These are phyloP conservation scores for Coemansia sp. DNA, from an alignment of 192 early-diverging fungal species.

Conservation along the genomic window DNA sequence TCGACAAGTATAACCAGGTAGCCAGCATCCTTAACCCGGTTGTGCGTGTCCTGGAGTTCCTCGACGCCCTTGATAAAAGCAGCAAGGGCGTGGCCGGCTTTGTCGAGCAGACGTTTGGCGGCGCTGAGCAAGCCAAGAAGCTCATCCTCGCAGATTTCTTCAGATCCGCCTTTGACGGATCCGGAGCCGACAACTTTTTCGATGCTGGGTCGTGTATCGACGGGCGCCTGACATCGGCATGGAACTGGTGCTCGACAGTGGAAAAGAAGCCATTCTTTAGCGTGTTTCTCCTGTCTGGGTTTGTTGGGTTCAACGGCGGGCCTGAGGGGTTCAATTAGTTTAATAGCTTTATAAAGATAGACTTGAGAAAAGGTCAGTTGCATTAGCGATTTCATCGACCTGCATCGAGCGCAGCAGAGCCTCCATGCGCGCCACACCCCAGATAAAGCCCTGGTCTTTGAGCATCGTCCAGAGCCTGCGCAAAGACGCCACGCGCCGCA, in stretches of 20 bases:
- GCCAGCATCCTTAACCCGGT: conserved; percentile 91
- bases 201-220: conserved; percentile 96
- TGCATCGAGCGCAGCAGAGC: conserved; percentile 44
- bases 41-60: conserved; percentile 66
- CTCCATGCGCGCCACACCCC: conserved; percentile 41
- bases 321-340: conserved; percentile 33
- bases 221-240: conserved; percentile 88
- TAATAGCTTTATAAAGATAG: conserved; percentile 13
- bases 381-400: conserved; percentile 46
- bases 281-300: conserved; percentile 77
- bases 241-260: conserved; percentile 87
- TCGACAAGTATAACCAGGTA: conserved; percentile 99
- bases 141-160: conserved; percentile 91
- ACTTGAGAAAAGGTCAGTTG: conserved; percentile 28
- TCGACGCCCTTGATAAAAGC: conserved; percentile 57
- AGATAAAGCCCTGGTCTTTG: conserved; percentile 41
- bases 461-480: conserved; percentile 45
- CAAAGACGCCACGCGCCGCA: conserved; percentile 11
- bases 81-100: conserved; percentile 62
- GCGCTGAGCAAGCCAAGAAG: conserved; percentile 62
- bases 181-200: conserved; percentile 88
- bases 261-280: conserved; percentile 93
- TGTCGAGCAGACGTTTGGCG: conserved; percentile 68
- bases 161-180: conserved; percentile 93
- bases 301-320: conserved; percentile 74